Conservation (phyloP, 352 stramenopile species). For the Phytophthora citricola region DNA sequence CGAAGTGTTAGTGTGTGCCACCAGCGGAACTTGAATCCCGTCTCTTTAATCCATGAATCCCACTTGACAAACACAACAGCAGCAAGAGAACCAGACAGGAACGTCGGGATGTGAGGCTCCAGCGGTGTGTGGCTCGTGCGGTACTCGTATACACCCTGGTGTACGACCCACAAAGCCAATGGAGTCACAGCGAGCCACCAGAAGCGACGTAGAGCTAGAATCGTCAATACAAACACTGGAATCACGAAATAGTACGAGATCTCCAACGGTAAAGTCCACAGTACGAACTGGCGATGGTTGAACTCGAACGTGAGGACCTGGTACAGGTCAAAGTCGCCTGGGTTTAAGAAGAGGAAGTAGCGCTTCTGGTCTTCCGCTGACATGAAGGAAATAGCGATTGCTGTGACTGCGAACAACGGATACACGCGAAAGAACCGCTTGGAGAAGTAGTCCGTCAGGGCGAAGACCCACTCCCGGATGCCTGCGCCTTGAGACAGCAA, state of each 20-base stretch:
- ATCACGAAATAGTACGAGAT: slow-evolving; percentile 60
- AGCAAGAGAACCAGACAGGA: slow-evolving; percentile 45
- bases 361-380: slow-evolving; percentile 31
- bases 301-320: slow-evolving; percentile 53
- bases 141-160: slow-evolving; percentile 30
- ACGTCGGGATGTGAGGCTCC: slow-evolving; percentile 43
- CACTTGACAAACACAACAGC: slow-evolving; percentile 46
- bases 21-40: slow-evolving; percentile 29
- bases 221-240: slow-evolving; percentile 42
- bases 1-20: slow-evolving; percentile 32
- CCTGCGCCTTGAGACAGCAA: slow-evolving; percentile 34
- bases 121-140: slow-evolving; percentile 40
- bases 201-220: slow-evolving; percentile 28
- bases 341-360: slow-evolving; percentile 43
- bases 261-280: slow-evolving; percentile 64
- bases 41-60: slow-evolving; percentile 26
- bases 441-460: slow-evolving; percentile 49
- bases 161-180: slow-evolving; percentile 36
- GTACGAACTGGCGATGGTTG: slow-evolving; percentile 46
- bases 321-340: slow-evolving; percentile 39
- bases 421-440: slow-evolving; percentile 69
- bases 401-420: slow-evolving; percentile 50
- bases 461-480: slow-evolving; percentile 20
- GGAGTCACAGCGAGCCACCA: slow-evolving; percentile 38
- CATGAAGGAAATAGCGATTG: slow-evolving; percentile 35